A percentile compares a stretch with the other conserved stretches of the same genome.
phyloP scores from a whole-genome alignment of 805 yeast species.

The Wickerhamiella domercqiae region DNA sequence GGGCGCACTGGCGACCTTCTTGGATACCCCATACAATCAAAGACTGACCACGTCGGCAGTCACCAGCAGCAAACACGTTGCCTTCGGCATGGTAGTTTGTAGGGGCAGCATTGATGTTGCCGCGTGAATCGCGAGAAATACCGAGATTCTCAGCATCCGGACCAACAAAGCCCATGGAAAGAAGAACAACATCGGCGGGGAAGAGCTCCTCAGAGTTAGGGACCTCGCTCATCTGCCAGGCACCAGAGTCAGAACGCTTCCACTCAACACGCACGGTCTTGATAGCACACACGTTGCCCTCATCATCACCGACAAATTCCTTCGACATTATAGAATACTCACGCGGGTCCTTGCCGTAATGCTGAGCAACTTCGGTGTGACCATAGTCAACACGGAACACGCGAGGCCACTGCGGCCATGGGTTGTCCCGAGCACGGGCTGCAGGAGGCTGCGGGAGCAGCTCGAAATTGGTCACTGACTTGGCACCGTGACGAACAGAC shows the following conservation, averaged over 20 bases:
- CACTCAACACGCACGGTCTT: constrained; percentile 96
- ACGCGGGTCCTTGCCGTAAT: constrained; percentile 94
- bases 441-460: constrained; percentile 83
- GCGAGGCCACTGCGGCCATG: constrained; percentile 99
- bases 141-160: constrained; percentile 74
- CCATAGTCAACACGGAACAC: constrained; percentile 96
- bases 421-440: constrained; percentile 80
- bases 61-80: constrained; percentile 90
- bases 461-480: constrained; percentile 86
- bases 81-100: constrained; percentile 54
- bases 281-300: constrained; percentile 88
- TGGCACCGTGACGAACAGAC: constrained; percentile 91
- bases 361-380: constrained; percentile 85
- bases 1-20: constrained; percentile 97
- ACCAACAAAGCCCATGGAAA: constrained; percentile 93
- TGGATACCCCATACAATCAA: constrained; percentile 98
- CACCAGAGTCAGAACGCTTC: constrained; percentile 89
- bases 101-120: constrained; percentile 55
- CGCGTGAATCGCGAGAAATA: constrained; percentile 58
- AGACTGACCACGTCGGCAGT: constrained; percentile 97
- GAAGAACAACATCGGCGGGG: constrained; percentile 84
- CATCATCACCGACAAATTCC: constrained; percentile 89
- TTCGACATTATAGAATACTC: constrained; percentile 90
- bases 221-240: constrained; percentile 97
- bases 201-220: constrained; percentile 89